These are phyloP conservation scores for Ceratocystis eucalypticola DNA, from an alignment of 2,329 filamentous ascomycete genomes.

Conservation along the genomic window DNA sequence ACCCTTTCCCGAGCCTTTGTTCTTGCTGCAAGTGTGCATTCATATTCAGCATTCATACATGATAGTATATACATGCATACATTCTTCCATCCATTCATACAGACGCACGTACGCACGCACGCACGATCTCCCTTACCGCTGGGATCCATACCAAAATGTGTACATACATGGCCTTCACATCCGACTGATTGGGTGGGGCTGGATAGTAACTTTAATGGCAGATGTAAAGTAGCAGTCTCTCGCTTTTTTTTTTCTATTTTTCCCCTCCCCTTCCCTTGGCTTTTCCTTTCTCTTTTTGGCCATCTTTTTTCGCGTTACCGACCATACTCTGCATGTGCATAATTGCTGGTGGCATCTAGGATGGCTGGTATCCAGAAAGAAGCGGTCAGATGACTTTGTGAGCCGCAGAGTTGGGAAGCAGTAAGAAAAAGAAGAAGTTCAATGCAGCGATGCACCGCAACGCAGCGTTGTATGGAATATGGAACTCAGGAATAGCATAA, in stretches of 20 bases:
- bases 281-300: not conserved
- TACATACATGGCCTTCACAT: not conserved
- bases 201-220: not conserved
- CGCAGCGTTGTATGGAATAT: not conserved
- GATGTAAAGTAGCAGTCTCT: not conserved
- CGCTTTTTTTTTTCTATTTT: not conserved
- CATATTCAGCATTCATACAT: not conserved
- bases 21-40: not conserved
- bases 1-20: not conserved
- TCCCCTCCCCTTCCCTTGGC: not conserved
- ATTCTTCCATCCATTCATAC: not conserved
- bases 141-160: slow-evolving; percentile 2
- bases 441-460: too few relatives aligned
- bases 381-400: not conserved
- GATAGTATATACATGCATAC: not conserved
- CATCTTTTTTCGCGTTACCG: not conserved
- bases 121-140: slow-evolving; percentile 1
- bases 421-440: too few relatives aligned
- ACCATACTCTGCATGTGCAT: slow-evolving; percentile 8
- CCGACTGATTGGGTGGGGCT: not conserved
- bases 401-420: not conserved
- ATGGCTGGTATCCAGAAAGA: slow-evolving; percentile 1
- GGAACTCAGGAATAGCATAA: not conserved
- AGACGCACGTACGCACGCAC: not conserved
- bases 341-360: not conserved